A percentile compares a stretch with the other conserved stretches of the same genome.
Conservation (phyloP, 2,329 filamentous ascomycete species). For the Fusarium marasasianum region DNA sequence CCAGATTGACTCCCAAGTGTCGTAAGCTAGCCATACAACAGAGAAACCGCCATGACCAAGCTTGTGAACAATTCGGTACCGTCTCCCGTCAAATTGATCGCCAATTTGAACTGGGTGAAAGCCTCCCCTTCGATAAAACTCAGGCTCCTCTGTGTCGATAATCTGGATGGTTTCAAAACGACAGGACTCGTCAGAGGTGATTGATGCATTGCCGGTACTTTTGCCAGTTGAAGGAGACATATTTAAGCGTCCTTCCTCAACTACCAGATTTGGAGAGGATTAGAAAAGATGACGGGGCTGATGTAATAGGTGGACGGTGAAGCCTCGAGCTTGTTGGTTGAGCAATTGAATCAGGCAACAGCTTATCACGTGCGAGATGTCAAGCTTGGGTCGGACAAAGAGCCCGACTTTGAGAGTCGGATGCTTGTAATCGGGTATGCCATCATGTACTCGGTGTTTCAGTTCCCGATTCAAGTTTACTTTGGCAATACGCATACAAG, state of each 20-base stretch:
- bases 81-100: rapidly evolving
- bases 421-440: background rate
- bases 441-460: no score
- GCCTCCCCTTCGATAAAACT: background rate
- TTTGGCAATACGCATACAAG: no score
- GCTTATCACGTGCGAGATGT: background rate
- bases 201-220: background rate
- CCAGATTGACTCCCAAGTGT: background rate
- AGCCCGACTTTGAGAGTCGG: background rate
- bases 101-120: background rate
- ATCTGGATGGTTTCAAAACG: background rate
- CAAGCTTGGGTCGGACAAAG: background rate
- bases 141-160: background rate
- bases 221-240: background rate
- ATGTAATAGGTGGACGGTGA: rapidly evolving
- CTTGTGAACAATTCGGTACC: background rate
- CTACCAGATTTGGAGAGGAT: rapidly evolving
- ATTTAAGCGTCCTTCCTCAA: rapidly evolving
- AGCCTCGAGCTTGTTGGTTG: background rate
- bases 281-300: background rate
- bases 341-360: background rate
- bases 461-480: no score
- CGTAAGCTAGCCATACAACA: background rate
- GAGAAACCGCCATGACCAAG: background rate
- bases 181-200: background rate